phyloP scores from a whole-genome alignment of 2,329 filamentous ascomycete species.

The Metarhizium rileyi region DNA sequence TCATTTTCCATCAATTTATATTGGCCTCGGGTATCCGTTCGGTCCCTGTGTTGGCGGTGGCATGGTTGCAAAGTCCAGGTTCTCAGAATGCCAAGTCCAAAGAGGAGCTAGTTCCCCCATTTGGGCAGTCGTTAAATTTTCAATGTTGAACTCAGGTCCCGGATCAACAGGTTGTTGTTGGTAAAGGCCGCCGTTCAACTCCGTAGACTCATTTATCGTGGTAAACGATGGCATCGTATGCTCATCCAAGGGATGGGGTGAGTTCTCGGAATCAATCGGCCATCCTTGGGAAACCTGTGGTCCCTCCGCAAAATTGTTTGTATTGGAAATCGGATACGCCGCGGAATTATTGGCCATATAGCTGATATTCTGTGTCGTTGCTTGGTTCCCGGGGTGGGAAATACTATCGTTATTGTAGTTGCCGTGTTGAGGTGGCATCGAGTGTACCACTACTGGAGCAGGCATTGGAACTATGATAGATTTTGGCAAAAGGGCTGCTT shows the following conservation, averaged over 20 bases:
- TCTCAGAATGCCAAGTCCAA: conserved; percentile 16
- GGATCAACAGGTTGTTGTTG: neutral
- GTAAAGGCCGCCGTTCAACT: neutral
- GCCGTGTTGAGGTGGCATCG: neutral
- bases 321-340: neutral
- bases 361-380: neutral
- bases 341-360: neutral
- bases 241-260: neutral
- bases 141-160: conserved; percentile 10
- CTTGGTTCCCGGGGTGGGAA: neutral
- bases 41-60: neutral
- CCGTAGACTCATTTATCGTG: neutral
- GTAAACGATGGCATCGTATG: neutral
- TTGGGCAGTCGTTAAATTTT: conserved; percentile 14
- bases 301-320: neutral
- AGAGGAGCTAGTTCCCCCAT: conserved; percentile 15
- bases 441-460: neutral
- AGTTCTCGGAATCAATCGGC: conserved; percentile 1
- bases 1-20: neutral
- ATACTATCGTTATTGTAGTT: neutral
- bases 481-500: neutral
- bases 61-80: conserved; percentile 9
- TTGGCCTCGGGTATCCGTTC: neutral
- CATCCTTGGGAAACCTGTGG: neutral
- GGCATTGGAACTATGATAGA: neutral